Evolutionary conservation across 352 stramenopile species (phyloP).

Genomic region (Globisporangium alternatum): DNA sequence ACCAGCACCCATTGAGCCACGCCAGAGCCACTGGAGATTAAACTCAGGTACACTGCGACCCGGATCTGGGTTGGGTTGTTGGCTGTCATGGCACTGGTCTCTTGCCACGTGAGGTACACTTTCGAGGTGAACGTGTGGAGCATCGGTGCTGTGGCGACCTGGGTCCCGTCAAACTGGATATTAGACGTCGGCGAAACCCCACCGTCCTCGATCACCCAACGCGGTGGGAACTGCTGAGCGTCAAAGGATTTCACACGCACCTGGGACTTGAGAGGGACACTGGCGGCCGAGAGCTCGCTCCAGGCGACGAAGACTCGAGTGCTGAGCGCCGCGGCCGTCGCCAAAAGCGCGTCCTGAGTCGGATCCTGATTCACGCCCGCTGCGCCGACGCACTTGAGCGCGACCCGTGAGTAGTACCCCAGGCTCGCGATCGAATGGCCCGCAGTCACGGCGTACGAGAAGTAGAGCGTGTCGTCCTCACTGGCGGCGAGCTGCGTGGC

Average conservation of each 20-base stretch:
- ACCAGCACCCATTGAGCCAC: slow-evolving; percentile 43
- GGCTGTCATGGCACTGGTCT: slow-evolving; percentile 20
- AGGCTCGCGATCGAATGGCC: slow-evolving; percentile 44
- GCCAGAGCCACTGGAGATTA: slow-evolving; percentile 16
- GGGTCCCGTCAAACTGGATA: slow-evolving; percentile 44
- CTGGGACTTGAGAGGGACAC: slow-evolving; percentile 19
- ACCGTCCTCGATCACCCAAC: slow-evolving; percentile 46
- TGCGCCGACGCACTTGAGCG: slow-evolving; percentile 41
- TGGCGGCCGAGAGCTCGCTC: slow-evolving; percentile 33
- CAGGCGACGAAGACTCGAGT: slow-evolving; percentile 42
- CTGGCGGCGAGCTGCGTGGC: slow-evolving; percentile 28
- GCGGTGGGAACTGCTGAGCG: slow-evolving; percentile 27
- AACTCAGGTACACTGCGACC: slow-evolving; percentile 31
- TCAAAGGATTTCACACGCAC: slow-evolving; percentile 47
- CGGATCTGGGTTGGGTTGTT: slow-evolving; percentile 49
- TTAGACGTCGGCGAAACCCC: slow-evolving; percentile 16
- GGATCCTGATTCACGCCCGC: slow-evolving; percentile 49
- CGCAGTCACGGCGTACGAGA: slow-evolving; percentile 36
- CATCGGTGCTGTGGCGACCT: slow-evolving; percentile 33
- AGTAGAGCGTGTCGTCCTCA: slow-evolving; percentile 48
- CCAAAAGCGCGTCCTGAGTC: slow-evolving; percentile 21
- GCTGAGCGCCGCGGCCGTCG: slow-evolving; percentile 26
- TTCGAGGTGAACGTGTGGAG: slow-evolving; percentile 25
- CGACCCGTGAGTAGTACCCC: slow-evolving; percentile 34
- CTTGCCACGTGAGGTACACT: slow-evolving; percentile 56